These are phyloP conservation scores for Domatiomyces globalis DNA, from an alignment of 2,329 filamentous ascomycete genomes.

Conservation along the genomic window DNA sequence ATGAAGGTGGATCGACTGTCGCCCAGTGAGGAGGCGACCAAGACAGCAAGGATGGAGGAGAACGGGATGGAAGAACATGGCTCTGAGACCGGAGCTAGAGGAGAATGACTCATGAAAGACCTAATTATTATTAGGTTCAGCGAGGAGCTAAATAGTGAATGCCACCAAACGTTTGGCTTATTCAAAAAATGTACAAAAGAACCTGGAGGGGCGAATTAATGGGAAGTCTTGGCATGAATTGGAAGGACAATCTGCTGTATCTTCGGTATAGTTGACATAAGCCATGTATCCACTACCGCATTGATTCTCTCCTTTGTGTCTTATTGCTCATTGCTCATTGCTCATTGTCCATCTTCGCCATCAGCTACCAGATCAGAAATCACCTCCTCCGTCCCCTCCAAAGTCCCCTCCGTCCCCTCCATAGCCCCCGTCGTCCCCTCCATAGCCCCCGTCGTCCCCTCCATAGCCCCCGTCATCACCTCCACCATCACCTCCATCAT, in stretches of 20 bases:
- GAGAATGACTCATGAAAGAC: background rate
- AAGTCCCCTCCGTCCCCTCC: slow-evolving; percentile 10
- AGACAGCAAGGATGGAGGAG: background rate
- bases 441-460: slow-evolving; percentile 22
- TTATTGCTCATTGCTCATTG: background rate
- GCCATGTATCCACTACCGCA: background rate
- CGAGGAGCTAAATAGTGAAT: too few relatives aligned
- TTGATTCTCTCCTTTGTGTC: background rate
- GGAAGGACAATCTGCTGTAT: too few relatives aligned
- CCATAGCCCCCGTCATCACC: slow-evolving; percentile 8
- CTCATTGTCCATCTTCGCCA: background rate
- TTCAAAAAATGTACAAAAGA: too few relatives aligned
- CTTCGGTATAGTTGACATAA: background rate
- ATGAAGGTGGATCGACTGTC: background rate
- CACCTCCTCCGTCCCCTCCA: background rate
- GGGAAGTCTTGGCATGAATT: too few relatives aligned
- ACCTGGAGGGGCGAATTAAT: too few relatives aligned
- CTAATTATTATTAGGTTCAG: background rate
- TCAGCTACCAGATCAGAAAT: background rate
- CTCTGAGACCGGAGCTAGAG: background rate
- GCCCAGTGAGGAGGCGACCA: background rate
- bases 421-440: slow-evolving; percentile 21
- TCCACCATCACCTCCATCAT: slow-evolving; percentile 24
- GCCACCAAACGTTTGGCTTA: too few relatives aligned
- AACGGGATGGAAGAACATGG: background rate